phyloP scores from a whole-genome alignment of 805 yeast genomes.

The Blastobotrys mokoenaii region DNA sequence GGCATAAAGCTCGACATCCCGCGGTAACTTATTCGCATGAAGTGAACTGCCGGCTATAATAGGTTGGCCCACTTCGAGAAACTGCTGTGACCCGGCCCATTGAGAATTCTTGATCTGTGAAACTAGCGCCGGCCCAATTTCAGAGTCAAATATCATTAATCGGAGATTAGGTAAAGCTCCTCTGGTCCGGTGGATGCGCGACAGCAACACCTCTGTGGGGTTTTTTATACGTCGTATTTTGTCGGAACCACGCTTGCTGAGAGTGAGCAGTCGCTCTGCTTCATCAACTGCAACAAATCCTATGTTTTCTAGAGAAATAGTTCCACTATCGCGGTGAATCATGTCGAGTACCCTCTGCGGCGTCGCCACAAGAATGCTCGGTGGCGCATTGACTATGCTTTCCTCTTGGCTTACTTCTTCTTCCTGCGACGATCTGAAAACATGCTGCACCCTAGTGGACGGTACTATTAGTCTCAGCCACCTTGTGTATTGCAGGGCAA shows the following conservation, averaged over 20 bases:
- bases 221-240: conserved; percentile 6
- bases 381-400: conserved; percentile 15
- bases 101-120: neutral
- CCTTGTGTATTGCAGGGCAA: conserved; percentile 27
- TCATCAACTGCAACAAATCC: conserved; percentile 24
- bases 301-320: conserved; percentile 13
- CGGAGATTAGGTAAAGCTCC: neutral
- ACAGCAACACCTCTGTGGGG: conserved; percentile 20
- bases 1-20: neutral
- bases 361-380: conserved; percentile 46
- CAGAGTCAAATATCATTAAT: neutral
- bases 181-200: conserved; percentile 8
- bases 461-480: conserved; percentile 10
- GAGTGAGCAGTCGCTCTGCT: conserved; percentile 17
- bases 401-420: neutral
- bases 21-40: neutral
- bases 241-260: neutral
- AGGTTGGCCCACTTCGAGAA: neutral
- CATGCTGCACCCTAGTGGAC: conserved; percentile 16
- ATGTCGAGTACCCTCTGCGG: conserved; percentile 45
- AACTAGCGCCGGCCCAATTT: neutral
- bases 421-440: conserved; percentile 23
- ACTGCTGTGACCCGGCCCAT: neutral
- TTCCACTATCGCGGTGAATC: conserved; percentile 26
- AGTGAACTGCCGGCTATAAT: neutral